Evolutionary conservation across 495 filamentous ascomycete genomes (phyloP).

Genomic region (Penicillium roqueforti): DNA sequence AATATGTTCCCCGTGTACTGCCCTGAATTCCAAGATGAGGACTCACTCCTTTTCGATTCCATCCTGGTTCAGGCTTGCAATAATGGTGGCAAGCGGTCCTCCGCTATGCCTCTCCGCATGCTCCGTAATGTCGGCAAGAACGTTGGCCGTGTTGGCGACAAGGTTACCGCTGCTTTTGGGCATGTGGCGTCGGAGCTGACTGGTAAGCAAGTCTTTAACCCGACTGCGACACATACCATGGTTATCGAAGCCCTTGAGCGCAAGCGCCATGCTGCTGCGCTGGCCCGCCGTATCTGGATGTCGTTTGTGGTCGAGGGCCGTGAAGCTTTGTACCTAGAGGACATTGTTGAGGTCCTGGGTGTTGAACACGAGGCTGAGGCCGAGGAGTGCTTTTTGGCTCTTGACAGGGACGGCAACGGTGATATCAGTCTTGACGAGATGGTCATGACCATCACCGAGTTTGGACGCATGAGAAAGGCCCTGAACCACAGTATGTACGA

Average conservation of each 20-base stretch:
- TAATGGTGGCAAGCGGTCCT: slow-evolving; percentile 42
- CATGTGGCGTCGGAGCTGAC: slow-evolving; percentile 91
- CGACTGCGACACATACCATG: slow-evolving; percentile 79
- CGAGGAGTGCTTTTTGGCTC: slow-evolving; percentile 70
- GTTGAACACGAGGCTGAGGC: slow-evolving; percentile 65
- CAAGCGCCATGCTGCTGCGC: slow-evolving; percentile 73
- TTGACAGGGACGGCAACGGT: slow-evolving; percentile 87
- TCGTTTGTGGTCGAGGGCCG: slow-evolving; percentile 91
- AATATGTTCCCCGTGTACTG: slow-evolving; percentile 88
- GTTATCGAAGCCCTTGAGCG: slow-evolving; percentile 86
- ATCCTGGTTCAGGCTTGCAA: slow-evolving; percentile 40
- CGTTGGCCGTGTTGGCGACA: slow-evolving; percentile 80
- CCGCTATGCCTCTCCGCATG: slow-evolving; percentile 69
- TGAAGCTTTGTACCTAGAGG: slow-evolving; percentile 72
- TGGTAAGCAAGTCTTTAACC: slow-evolving; percentile 91
- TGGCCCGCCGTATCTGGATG: slow-evolving; percentile 95
- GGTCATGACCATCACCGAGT: slow-evolving; percentile 78
- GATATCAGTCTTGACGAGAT: slow-evolving; percentile 95
- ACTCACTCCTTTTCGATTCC: slow-evolving; percentile 81
- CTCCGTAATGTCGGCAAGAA: slow-evolving; percentile 60
- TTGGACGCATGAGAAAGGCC: slow-evolving; percentile 76
- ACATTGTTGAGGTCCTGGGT: slow-evolving; percentile 85
- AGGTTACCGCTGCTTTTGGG: slow-evolving; percentile 87
- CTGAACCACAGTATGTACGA: slow-evolving; percentile 93
- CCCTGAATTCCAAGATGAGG: slow-evolving; percentile 83